These are phyloP conservation scores for Hypoxylon crocopeplum DNA, from an alignment of 495 filamentous ascomycete species.

Conservation along the genomic window DNA sequence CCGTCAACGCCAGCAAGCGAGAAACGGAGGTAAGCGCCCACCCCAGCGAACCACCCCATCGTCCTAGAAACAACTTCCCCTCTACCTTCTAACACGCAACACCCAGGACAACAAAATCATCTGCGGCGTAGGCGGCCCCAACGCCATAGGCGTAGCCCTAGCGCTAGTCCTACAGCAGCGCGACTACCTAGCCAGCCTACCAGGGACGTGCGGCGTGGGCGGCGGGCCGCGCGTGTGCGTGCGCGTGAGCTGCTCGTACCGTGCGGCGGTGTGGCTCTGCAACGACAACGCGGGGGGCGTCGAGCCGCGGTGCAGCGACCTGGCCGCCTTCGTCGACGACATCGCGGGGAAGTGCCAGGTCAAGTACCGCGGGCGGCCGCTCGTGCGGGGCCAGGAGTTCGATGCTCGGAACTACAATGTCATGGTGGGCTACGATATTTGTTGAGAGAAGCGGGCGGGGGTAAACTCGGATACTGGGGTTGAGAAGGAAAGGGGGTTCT, in stretches of 20 bases:
- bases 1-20: too few relatives aligned
- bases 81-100: too few relatives aligned
- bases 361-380: neutral
- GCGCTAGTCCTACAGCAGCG: too few relatives aligned
- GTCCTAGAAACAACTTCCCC: too few relatives aligned
- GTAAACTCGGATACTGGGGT: too few relatives aligned
- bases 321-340: slow-evolving; percentile 6
- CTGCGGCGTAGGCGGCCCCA: too few relatives aligned
- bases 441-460: neutral
- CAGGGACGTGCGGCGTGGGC: neutral
- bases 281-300: slow-evolving; percentile 10
- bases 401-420: slow-evolving; percentile 13
- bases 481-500: too few relatives aligned
- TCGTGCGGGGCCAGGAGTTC: slow-evolving; percentile 9
- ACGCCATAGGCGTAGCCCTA: too few relatives aligned
- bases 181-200: neutral
- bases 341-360: neutral
- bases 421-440: neutral
- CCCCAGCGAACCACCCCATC: too few relatives aligned
- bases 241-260: neutral
- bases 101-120: too few relatives aligned
- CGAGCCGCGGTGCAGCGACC: neutral
- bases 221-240: slow-evolving; percentile 1
- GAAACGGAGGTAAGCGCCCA: too few relatives aligned
- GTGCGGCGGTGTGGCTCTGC: slow-evolving; percentile 21